Base-by-base conservation (phyloP, 2,329 filamentous ascomycete species). In the Diaporthe amygdali region DNA sequence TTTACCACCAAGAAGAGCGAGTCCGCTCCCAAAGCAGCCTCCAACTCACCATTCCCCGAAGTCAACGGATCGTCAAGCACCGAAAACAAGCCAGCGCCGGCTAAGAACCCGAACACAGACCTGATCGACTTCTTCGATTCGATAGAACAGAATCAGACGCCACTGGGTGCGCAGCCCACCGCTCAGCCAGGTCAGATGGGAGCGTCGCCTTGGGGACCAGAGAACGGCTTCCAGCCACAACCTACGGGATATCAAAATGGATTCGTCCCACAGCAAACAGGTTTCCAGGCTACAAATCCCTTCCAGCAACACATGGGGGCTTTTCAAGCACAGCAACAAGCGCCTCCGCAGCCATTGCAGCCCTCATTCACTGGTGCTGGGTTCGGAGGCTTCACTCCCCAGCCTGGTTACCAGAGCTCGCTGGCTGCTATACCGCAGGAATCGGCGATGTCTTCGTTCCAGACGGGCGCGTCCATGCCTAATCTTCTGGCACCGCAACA, bases 51-150 rank as follows among this genome's bases (percentile, higher is more conserved):
- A 7, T 87, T 88, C 74, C 80, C 83, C 44, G 74, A 77, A 32
- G 79, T 82, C 6, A 84, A 83, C 67, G 78, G 78, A 46, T 75
- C 81, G 52, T 68, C 47, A 4, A 52, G 64, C 12, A 76, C 77
- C 69, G 72, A 76, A 37, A 74, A 75, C 69, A 66, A 76, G 20
- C 41, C 75, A n/a, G 69, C 78, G 32, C 81, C 83, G 3, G 80
- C 82, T 44, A 94, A 92, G 81, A 91, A 88, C 2, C 90, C 91
- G 34, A 91, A 89, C 75, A 90, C 92, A 34, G 93, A 97, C 84
- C 86, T 97, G 73, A 98, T 97, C 78, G 96, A 96, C 84, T 98
- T 97, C 82, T 97, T 97, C 80, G 96, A 92, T 78, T 95, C 94
- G 7, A 97, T 74, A 77, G 95, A 98, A 78, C 91, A 94, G 78